Conservation (phyloP, 2,329 filamentous ascomycete species). For the Hypomyces perniciosus region DNA sequence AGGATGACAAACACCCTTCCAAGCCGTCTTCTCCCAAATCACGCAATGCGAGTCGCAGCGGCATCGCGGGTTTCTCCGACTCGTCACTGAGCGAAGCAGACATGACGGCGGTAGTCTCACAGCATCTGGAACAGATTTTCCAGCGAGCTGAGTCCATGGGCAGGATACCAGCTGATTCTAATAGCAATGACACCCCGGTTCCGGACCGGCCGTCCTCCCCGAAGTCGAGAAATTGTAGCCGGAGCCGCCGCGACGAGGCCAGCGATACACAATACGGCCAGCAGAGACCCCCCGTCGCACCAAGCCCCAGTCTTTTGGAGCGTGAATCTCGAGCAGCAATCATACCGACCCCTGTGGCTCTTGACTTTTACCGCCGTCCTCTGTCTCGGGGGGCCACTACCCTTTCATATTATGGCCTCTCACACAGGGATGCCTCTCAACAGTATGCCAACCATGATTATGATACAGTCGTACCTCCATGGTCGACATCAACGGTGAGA, state of each 20-base stretch:
- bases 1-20: neutral
- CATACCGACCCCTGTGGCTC: neutral
- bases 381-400: neutral
- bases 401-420: neutral
- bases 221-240: conserved; percentile 16
- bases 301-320: conserved; percentile 23
- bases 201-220: conserved; percentile 11
- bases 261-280: conserved; percentile 1
- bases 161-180: conserved; percentile 9
- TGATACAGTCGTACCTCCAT: no score
- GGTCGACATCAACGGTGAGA: no score
- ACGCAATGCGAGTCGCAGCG: conserved; percentile 28
- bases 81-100: conserved; percentile 15
- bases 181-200: neutral
- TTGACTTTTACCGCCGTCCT: conserved; percentile 4
- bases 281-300: conserved; percentile 19
- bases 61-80: conserved; percentile 18
- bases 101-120: conserved; percentile 12
- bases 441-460: no score
- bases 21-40: conserved; percentile 31
- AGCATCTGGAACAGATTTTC: conserved; percentile 21
- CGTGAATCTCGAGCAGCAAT: conserved; percentile 1
- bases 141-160: conserved; percentile 20
- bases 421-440: no score
- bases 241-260: conserved; percentile 8